These are phyloP conservation scores for Pseudohalonectria lignicola DNA, from an alignment of 2,329 filamentous ascomycete species.

Conservation along the genomic window DNA sequence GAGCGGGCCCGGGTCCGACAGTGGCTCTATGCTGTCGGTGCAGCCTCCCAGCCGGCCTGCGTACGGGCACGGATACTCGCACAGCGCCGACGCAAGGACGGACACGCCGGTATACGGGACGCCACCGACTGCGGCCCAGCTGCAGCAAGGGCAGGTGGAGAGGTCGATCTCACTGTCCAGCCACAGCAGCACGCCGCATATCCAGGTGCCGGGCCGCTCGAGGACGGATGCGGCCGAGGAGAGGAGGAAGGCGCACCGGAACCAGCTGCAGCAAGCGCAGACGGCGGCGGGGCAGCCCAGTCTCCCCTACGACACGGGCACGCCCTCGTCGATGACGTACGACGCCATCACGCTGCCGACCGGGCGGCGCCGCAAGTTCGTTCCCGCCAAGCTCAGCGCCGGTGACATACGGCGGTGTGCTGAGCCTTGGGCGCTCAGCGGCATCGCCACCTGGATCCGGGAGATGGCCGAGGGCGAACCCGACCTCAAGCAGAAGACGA, in stretches of 20 bases:
- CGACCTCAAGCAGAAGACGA: constrained; percentile 72
- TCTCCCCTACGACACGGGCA: constrained; percentile 40
- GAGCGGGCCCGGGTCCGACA: constrained; percentile 55
- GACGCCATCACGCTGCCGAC: constrained; percentile 78
- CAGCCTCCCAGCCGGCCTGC: constrained; percentile 33
- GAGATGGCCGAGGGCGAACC: constrained; percentile 85
- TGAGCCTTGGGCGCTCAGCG: constrained; percentile 88
- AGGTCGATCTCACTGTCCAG: constrained; percentile 75
- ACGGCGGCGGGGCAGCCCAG: constrained; percentile 32
- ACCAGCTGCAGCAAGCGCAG: constrained; percentile 44
- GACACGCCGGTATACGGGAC: too few species aligned
- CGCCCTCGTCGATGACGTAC: constrained; percentile 49
- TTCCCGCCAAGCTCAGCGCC: constrained; percentile 70
- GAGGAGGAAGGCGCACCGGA: constrained; percentile 33
- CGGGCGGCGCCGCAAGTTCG: constrained; percentile 69
- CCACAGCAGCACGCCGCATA: constrained; percentile 68
- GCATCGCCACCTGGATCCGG: constrained; percentile 77
- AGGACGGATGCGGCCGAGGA: constrained; percentile 85
- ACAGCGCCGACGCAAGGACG: constrained; percentile 33
- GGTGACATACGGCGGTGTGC: constrained; percentile 74
- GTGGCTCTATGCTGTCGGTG: constrained; percentile 37
- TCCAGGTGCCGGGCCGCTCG: constrained; percentile 76
- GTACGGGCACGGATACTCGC: constrained; percentile 37
- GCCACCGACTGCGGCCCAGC: constrained; percentile 26
- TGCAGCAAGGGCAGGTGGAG: constrained; percentile 45